A percentile compares a stretch with the other conserved stretches of the same genome.
phyloP scores from a whole-genome alignment of 192 early-diverging fungal species.

The Lobosporangium transversale region DNA sequence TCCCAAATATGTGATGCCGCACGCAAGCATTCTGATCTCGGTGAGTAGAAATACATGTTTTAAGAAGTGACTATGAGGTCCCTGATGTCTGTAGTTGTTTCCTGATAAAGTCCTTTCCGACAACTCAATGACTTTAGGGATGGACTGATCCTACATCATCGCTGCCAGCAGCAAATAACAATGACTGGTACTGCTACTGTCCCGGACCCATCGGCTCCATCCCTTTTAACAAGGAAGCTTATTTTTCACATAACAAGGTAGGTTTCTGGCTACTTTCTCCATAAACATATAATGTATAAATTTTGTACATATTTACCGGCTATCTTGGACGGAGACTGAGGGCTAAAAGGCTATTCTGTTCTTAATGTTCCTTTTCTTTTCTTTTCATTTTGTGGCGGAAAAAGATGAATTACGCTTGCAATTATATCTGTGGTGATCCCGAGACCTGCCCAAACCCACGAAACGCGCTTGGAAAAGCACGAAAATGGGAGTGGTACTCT shows the following conservation, averaged over 20 bases:
- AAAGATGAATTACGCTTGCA: slow-evolving; percentile 18
- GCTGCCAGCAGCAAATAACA: slow-evolving; percentile 14
- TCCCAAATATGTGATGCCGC: slow-evolving; percentile 34
- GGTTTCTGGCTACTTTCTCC: background rate
- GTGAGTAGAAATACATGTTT: slow-evolving; percentile 15
- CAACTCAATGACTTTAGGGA: too few species aligned
- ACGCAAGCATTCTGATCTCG: slow-evolving; percentile 25
- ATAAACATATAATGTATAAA: too few species aligned
- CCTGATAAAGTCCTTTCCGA: too few species aligned
- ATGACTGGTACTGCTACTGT: slow-evolving; percentile 42
- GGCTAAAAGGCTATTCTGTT: too few species aligned
- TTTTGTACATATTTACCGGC: too few species aligned
- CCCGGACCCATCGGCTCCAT: slow-evolving; percentile 19
- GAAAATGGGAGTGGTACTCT: slow-evolving; percentile 31
- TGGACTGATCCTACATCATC: slow-evolving; percentile 39
- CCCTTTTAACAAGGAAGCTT: slow-evolving; percentile 23
- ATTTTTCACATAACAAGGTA: background rate
- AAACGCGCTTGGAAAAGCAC: slow-evolving; percentile 30
- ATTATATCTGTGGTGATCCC: slow-evolving; percentile 32
- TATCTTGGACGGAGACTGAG: too few species aligned
- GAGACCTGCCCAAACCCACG: slow-evolving; percentile 21
- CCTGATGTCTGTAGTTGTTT: background rate
- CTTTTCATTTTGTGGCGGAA: background rate
- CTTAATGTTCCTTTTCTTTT: too few species aligned
- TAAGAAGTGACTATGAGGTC: too few species aligned